Evolutionary conservation across 345 rosid species (phyloP), one percentile per base, ranked within the genome.

Genomic region (Euphorbia lathyris): DNA sequence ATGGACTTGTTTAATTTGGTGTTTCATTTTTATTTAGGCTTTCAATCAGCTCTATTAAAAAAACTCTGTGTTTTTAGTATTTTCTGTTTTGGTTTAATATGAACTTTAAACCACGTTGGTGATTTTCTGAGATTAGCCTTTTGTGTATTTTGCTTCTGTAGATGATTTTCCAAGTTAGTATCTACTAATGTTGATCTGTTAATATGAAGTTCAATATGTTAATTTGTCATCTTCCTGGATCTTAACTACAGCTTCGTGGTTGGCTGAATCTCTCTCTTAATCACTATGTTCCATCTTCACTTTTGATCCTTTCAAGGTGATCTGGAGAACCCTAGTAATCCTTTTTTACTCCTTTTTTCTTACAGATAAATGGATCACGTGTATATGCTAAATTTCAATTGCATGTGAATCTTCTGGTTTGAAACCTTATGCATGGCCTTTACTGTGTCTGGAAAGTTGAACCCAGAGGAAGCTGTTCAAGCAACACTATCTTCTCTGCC

Each of bases 231-330:
- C 22, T 56, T 47, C 56, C 53, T 67, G 38, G 48, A n/a, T n/a
- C n/a, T n/a, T n/a, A n/a, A n/a, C n/a, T n/a, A n/a, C n/a, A n/a
- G n/a, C n/a, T n/a, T n/a, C 87, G 83, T 58, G 90, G 89, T 75
- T 88, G 94, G 97, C 76, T 92, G 83, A 96, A 89, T 68, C 79
- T 92, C 72, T 92, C 97, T 68, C 92, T 92, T 50, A 92, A 88
- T 79, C 89, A 90, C 76, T 89, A 93, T 10, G 86, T 92, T 53
- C 97, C 97, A 63, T 92, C 97, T 48, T 92, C 97, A 23, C 88
- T 88, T 65, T 74, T 93, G 82, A 88, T 91, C 72, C 93, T 93
- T 71, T 85, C 97, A 27, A 82, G 96, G 90, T 85, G 72, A 72
- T 45, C 43, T 66, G 62, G 50, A 62, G 45, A 52, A 14, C 30